A percentile compares a stretch with the other conserved stretches of the same genome.
phyloP scores from a whole-genome alignment of 2,329 filamentous ascomycete genomes.

The Bertia moriformis region DNA sequence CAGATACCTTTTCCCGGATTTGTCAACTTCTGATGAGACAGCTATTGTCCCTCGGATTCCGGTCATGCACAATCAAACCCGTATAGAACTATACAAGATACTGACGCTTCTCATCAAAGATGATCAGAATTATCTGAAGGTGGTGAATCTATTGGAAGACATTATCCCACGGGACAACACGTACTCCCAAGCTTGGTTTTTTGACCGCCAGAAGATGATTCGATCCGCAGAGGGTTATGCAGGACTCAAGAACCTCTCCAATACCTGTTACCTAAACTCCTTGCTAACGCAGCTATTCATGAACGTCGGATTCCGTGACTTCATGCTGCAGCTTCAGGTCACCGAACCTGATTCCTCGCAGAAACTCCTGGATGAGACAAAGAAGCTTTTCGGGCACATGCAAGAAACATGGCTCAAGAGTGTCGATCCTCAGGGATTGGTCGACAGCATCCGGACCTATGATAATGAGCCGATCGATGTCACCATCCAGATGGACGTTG shows the following conservation, averaged over 20 bases:
- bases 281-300: slow-evolving; percentile 89
- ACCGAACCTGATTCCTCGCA: slow-evolving; percentile 40
- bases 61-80: slow-evolving; percentile 28
- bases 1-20: neutral
- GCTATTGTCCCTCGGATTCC: slow-evolving; percentile 14
- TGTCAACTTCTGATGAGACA: neutral
- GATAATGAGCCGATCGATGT: slow-evolving; percentile 75
- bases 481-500: slow-evolving; percentile 88
- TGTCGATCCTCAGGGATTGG: slow-evolving; percentile 60
- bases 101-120: slow-evolving; percentile 22
- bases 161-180: slow-evolving; percentile 32
- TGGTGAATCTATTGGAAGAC: slow-evolving; percentile 5
- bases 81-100: slow-evolving; percentile 31
- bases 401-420: slow-evolving; percentile 66
- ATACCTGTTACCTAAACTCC: slow-evolving; percentile 95
- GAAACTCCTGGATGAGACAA: slow-evolving; percentile 60
- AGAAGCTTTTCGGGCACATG: slow-evolving; percentile 70
- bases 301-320: slow-evolving; percentile 75
- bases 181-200: slow-evolving; percentile 43
- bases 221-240: slow-evolving; percentile 67
- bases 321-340: slow-evolving; percentile 56
- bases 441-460: slow-evolving; percentile 66
- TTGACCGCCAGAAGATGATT: slow-evolving; percentile 55
- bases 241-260: slow-evolving; percentile 79
- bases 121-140: slow-evolving; percentile 11